A percentile compares a stretch with the other conserved stretches of the same genome.
phyloP scores from a whole-genome alignment of 1,139 yeast genomes.

The Citeromyces siamensis region DNA sequence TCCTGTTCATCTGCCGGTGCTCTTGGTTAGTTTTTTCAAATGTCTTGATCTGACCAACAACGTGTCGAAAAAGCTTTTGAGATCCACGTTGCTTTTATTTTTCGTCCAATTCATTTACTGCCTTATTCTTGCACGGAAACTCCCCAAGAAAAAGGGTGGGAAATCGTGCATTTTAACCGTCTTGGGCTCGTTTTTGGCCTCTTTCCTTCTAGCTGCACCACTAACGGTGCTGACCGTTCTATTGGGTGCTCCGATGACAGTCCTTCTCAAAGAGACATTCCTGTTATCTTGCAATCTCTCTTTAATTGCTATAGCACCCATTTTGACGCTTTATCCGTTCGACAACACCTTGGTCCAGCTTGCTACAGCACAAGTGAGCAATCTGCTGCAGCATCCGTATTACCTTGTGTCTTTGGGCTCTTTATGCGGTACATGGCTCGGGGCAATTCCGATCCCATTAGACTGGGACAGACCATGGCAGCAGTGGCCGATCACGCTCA shows the following conservation, averaged over 20 bases:
- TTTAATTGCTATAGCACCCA: conserved; percentile 48
- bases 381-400: conserved; percentile 22
- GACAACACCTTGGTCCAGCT: conserved; percentile 17
- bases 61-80: conserved; percentile 12
- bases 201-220: conserved; percentile 32
- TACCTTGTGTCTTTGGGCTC: conserved; percentile 34
- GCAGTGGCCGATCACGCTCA: conserved; percentile 86
- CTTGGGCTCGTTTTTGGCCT: conserved; percentile 22
- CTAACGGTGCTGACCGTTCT: conserved; percentile 40
- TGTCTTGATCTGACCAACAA: conserved; percentile 24
- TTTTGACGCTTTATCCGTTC: conserved; percentile 35
- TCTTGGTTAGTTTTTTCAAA: conserved; percentile 27
- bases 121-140: conserved; percentile 8
- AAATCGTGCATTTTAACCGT: conserved; percentile 15
- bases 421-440: conserved; percentile 78
- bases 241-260: conserved; percentile 80
- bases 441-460: conserved; percentile 86
- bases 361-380: conserved; percentile 16
- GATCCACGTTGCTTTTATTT: conserved; percentile 8
- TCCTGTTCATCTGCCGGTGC: conserved; percentile 36
- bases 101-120: conserved; percentile 12
- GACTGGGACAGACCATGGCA: conserved; percentile 99
- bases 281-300: conserved; percentile 57
- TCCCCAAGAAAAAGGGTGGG: neutral
- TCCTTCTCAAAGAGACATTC: conserved; percentile 44